These are phyloP conservation scores for Iodosphaeria phyllophila DNA, from an alignment of 2,329 filamentous ascomycete genomes.

Conservation along the genomic window DNA sequence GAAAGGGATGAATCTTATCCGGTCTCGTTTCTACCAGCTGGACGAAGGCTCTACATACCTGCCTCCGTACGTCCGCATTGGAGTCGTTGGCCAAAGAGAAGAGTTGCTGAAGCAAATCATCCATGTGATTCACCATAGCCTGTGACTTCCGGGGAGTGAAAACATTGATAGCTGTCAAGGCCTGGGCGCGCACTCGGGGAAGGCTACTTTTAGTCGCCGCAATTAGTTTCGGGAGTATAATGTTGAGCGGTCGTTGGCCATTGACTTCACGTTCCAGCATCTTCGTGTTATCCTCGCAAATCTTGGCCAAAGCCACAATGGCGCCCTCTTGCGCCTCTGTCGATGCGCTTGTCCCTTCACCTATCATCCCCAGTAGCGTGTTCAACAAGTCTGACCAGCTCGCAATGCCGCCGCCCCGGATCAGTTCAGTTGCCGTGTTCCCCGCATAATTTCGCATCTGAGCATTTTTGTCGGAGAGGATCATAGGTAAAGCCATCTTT, in stretches of 20 bases:
- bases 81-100: conserved; percentile 65
- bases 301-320: conserved; percentile 83
- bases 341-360: conserved; percentile 44
- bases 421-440: conserved; percentile 84
- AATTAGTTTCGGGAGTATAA: conserved; percentile 79
- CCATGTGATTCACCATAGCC: conserved; percentile 63
- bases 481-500: conserved; percentile 58
- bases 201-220: conserved; percentile 64
- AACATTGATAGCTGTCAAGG: conserved; percentile 73
- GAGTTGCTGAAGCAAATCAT: conserved; percentile 63
- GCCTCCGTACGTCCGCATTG: conserved; percentile 67
- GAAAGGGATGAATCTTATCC: conserved; percentile 77
- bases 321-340: conserved; percentile 72
- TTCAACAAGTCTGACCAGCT: conserved; percentile 83
- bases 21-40: conserved; percentile 80
- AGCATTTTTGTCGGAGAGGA: conserved; percentile 61
- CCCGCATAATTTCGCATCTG: conserved; percentile 82
- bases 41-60: conserved; percentile 86
- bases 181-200: conserved; percentile 60
- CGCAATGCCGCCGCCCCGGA: conserved; percentile 67
- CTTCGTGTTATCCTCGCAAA: conserved; percentile 90
- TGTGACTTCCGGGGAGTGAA: conserved; percentile 76
- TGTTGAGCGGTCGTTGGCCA: conserved; percentile 71
- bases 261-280: conserved; percentile 74
- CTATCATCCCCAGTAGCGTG: conserved; percentile 61